phyloP scores from a whole-genome alignment of 2,329 filamentous ascomycete species.

The Rachicladosporium sp. region DNA sequence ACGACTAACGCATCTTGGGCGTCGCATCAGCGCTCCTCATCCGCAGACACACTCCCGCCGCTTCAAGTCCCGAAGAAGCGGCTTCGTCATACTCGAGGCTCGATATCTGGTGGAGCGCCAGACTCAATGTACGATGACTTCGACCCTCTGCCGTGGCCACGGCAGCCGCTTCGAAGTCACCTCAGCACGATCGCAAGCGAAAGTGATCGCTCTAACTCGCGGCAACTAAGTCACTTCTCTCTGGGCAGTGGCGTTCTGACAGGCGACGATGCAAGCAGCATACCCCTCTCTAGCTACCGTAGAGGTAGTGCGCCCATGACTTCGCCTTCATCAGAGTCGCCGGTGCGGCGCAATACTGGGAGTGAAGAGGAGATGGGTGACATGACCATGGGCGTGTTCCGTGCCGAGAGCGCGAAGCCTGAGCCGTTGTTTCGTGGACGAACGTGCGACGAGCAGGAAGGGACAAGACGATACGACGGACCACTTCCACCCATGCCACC shows the following conservation, averaged over 20 bases:
- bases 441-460: not conserved
- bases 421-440: constrained; percentile 20
- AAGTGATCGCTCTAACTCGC: constrained; percentile 18
- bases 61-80: constrained; percentile 22
- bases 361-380: constrained; percentile 16
- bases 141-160: constrained; percentile 19
- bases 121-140: constrained; percentile 18
- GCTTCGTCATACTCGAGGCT: not conserved
- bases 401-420: constrained; percentile 22
- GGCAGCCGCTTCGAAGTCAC: constrained; percentile 19
- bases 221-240: constrained; percentile 21
- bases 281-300: constrained; percentile 8
- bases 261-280: constrained; percentile 18
- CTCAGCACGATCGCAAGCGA: constrained; percentile 26
- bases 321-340: constrained; percentile 12
- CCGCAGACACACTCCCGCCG: constrained; percentile 19
- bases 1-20: constrained; percentile 14
- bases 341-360: constrained; percentile 7
- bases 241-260: constrained; percentile 21
- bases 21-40: constrained; percentile 11
- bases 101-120: not conserved
- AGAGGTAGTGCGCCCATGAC: constrained; percentile 15
- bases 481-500: constrained; percentile 19
- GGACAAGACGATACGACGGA: constrained; percentile 15
- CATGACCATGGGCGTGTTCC: constrained; percentile 19